Percentiles rank a stretch among this genome's conserved stretches.
Conservation (phyloP, 352 stramenopile genomes). For the Phytophthora citrophthora region DNA sequence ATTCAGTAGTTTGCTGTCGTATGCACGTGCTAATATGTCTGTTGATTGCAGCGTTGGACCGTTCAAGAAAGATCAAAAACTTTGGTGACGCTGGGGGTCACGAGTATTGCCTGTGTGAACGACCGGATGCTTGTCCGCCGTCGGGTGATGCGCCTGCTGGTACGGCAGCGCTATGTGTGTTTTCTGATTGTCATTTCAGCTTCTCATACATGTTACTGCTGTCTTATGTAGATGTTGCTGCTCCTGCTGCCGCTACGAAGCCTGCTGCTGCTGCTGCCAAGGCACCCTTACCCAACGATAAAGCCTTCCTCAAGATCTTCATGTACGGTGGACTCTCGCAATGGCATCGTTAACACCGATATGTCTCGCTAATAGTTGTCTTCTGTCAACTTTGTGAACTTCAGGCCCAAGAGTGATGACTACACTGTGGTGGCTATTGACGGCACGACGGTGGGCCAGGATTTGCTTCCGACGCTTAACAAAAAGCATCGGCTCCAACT, state of each 20-base stretch:
- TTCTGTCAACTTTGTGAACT: not conserved
- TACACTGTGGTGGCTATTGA: constrained; percentile 90
- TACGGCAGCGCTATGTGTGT: constrained; percentile 17
- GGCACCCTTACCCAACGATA: constrained; percentile 62
- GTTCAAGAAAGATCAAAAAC: constrained; percentile 90
- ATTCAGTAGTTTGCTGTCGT: not conserved
- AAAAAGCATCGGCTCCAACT: constrained; percentile 88
- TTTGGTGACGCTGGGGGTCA: constrained; percentile 89
- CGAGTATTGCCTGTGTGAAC: constrained; percentile 89
- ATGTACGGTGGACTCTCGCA: constrained; percentile 52
- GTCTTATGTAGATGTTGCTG: constrained; percentile 33
- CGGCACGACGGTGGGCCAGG: constrained; percentile 75
- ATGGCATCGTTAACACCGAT: not conserved
- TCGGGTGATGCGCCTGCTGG: constrained; percentile 55
- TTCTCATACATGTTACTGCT: constrained; percentile 1
- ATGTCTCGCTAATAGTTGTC: constrained; percentile 2
- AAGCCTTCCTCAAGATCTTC: constrained; percentile 89
- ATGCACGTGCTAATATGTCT: constrained; percentile 7
- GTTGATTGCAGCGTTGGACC: constrained; percentile 63
- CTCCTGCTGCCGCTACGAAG: constrained; percentile 30
- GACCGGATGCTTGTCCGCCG: constrained; percentile 83
- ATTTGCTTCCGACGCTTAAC: constrained; percentile 85
- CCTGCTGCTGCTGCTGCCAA: constrained; percentile 45
- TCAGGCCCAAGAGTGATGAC: constrained; percentile 88
- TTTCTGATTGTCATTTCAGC: not conserved